phyloP scores from a whole-genome alignment of 1,284 basidiomycete species.

The Leccinum pachyderme region DNA sequence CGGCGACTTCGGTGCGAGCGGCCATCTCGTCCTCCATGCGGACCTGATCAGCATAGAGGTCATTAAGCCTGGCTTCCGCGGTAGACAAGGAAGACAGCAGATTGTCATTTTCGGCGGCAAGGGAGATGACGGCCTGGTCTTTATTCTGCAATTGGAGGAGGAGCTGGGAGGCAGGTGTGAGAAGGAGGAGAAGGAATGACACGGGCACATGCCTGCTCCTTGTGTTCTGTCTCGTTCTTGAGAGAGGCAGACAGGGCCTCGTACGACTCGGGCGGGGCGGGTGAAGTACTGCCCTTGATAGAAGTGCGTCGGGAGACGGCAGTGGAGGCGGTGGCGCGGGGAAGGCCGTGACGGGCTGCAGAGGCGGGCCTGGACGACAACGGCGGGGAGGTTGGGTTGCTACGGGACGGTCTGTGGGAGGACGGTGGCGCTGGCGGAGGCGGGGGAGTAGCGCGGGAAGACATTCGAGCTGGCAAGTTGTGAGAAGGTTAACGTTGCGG shows the following conservation, averaged over 20 bases:
- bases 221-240: constrained; percentile 74
- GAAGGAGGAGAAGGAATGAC: constrained; percentile 1
- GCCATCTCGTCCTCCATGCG: constrained; percentile 75
- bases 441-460: constrained; percentile 43
- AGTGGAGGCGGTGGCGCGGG: constrained; percentile 42
- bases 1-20: constrained; percentile 72
- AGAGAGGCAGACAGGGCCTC: constrained; percentile 60
- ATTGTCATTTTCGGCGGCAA: constrained; percentile 62
- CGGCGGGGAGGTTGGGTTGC: constrained; percentile 34
- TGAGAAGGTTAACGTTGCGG: not conserved
- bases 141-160: constrained; percentile 74
- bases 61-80: constrained; percentile 67
- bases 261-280: constrained; percentile 41
- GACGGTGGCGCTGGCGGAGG: constrained; percentile 16
- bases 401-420: constrained; percentile 39
- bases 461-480: constrained; percentile 17
- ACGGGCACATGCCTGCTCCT: constrained; percentile 60
- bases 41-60: constrained; percentile 75
- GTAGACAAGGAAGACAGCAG: constrained; percentile 60
- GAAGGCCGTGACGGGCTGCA: constrained; percentile 40
- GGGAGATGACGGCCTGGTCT: constrained; percentile 60
- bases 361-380: constrained; percentile 40
- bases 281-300: constrained; percentile 37
- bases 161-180: constrained; percentile 45
- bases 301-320: constrained; percentile 49